These are phyloP conservation scores for Sphagnurus paluster DNA, from an alignment of 1,284 basidiomycete species.

Conservation along the genomic window DNA sequence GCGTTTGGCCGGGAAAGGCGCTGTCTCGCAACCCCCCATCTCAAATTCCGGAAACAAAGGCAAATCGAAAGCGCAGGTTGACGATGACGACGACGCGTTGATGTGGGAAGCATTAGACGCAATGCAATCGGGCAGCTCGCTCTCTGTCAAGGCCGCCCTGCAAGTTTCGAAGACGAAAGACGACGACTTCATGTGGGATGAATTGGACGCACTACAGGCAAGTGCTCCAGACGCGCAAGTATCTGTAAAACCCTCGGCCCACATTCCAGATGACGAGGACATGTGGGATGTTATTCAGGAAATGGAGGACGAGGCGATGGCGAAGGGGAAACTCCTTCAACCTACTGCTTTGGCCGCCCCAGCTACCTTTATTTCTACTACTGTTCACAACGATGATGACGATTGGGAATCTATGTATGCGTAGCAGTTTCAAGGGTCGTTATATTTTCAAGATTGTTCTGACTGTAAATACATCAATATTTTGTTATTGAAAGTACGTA, in stretches of 20 bases:
- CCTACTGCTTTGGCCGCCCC: conserved; percentile 13
- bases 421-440: no score
- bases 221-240: conserved; percentile 5
- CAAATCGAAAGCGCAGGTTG: conserved; percentile 18
- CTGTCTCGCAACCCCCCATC: conserved; percentile 8
- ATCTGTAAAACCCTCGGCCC: conserved; percentile 12
- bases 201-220: conserved; percentile 9
- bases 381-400: conserved; percentile 26
- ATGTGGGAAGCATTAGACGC: conserved; percentile 54
- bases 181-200: conserved; percentile 16
- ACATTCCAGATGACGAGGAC: conserved; percentile 54
- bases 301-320: conserved; percentile 38
- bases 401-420: conserved; percentile 53
- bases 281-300: conserved; percentile 71
- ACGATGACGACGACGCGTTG: conserved; percentile 57
- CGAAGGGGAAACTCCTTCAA: conserved; percentile 11
- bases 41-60: background rate
- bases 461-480: background rate
- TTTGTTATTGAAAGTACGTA: background rate
- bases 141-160: no score
- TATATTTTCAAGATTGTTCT: no score
- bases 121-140: no score
- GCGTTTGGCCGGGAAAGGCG: conserved; percentile 24
- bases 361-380: conserved; percentile 6
- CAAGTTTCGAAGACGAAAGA: conserved; percentile 3